phyloP scores from a whole-genome alignment of 73 alveolate species.

The Tetrahymena malaccensis region DNA sequence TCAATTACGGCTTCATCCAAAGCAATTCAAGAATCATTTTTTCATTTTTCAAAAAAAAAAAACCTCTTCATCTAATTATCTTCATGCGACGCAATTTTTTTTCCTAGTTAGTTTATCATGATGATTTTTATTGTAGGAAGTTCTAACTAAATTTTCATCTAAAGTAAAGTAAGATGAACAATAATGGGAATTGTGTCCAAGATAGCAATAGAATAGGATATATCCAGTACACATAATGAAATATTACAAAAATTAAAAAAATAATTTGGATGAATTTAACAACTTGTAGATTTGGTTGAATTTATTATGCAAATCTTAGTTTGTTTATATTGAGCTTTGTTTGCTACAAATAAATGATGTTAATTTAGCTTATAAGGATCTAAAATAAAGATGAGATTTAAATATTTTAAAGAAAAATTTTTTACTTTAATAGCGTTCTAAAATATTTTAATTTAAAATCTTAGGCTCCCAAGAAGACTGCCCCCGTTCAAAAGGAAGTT shows the following conservation, averaged over 20 bases:
- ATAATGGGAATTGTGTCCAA: background rate
- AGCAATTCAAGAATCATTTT: background rate
- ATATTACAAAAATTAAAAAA: too few species aligned
- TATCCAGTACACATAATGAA: background rate
- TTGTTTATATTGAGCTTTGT: background rate
- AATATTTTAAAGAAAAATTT: background rate
- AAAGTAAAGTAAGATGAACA: background rate
- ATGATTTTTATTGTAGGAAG: background rate
- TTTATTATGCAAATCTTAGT: background rate
- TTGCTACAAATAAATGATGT: background rate
- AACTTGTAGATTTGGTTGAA: background rate
- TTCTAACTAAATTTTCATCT: background rate
- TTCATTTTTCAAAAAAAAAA: background rate
- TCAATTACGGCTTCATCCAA: background rate
- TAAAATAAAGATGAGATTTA: background rate
- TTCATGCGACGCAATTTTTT: background rate
- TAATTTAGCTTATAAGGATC: background rate
- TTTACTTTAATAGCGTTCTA: background rate
- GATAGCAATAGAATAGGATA: background rate
- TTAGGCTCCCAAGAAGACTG: slow-evolving; percentile 2
- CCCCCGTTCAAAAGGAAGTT: slow-evolving; percentile 2
- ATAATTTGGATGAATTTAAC: background rate
- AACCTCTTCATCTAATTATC: background rate
- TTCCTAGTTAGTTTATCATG: background rate
- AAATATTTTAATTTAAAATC: background rate